Conservation (phyloP, 371 early-diverging fungal genomes). For the Mortierella sp. region DNA sequence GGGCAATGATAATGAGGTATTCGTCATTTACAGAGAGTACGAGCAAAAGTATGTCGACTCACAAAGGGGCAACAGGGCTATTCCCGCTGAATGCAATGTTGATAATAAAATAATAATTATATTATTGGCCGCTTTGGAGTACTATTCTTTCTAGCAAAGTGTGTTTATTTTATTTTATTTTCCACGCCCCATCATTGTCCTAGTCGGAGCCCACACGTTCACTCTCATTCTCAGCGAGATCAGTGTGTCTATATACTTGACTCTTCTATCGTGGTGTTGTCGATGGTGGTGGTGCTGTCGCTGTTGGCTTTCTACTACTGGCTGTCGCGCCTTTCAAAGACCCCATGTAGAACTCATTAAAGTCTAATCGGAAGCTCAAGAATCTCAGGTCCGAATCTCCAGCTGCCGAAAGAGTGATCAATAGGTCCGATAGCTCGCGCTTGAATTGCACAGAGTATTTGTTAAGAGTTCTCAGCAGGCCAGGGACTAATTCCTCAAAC, state of each 20-base stretch:
- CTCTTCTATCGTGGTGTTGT: neutral
- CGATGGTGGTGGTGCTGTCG: neutral
- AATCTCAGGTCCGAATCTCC: slow-evolving; percentile 79
- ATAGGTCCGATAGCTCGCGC: slow-evolving; percentile 62
- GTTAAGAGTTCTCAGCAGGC: slow-evolving; percentile 50
- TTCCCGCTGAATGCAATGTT: too few relatives aligned
- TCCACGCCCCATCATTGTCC: too few relatives aligned
- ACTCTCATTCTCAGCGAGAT: neutral
- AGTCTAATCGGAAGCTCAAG: slow-evolving; percentile 81
- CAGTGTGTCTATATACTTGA: too few relatives aligned
- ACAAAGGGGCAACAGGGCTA: too few relatives aligned
- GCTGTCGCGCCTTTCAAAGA: slow-evolving; percentile 22
- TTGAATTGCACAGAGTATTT: slow-evolving; percentile 60
- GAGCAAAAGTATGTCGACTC: too few relatives aligned
- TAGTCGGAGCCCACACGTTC: neutral
- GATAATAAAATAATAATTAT: too few relatives aligned
- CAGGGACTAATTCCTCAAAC: slow-evolving; percentile 35
- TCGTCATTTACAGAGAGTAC: too few relatives aligned
- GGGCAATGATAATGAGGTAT: too few relatives aligned
- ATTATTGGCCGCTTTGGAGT: too few relatives aligned
- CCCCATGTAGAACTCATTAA: slow-evolving; percentile 77
- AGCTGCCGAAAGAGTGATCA: slow-evolving; percentile 72
- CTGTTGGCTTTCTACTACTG: slow-evolving; percentile 5
- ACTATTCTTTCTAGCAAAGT: too few relatives aligned
- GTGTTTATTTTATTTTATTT: too few relatives aligned